phyloP scores from a whole-genome alignment of 1,284 basidiomycete species.

The Cryptococcus floricola region DNA sequence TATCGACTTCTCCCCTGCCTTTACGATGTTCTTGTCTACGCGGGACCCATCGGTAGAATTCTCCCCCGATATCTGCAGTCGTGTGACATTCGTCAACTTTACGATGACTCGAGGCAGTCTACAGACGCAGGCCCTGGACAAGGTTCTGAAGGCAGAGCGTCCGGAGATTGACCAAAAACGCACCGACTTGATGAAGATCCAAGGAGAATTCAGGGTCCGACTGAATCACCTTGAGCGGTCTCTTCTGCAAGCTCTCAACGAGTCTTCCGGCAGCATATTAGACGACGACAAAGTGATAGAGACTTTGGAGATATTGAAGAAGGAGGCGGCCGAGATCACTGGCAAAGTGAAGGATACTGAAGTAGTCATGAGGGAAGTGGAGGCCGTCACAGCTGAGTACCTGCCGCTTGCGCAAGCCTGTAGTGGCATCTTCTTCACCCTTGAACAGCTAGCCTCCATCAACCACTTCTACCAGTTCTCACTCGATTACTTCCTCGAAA shows the following conservation, averaged over 20 bases:
- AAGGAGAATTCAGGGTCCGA: constrained; percentile 94
- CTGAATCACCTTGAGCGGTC: constrained; percentile 90
- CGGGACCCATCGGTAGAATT: constrained; percentile 96
- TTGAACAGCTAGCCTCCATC: constrained; percentile 89
- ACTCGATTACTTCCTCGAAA: constrained; percentile 93
- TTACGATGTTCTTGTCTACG: constrained; percentile 98
- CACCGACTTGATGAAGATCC: constrained; percentile 97
- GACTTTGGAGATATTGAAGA: constrained; percentile 93
- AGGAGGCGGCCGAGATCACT: constrained; percentile 94
- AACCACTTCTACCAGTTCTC: constrained; percentile 99
- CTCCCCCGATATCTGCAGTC: constrained; percentile 96
- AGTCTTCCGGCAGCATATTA: constrained; percentile 93
- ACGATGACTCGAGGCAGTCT: constrained; percentile 98
- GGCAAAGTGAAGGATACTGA: constrained; percentile 97
- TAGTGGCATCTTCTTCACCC: constrained; percentile 94
- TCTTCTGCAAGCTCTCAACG: constrained; percentile 91
- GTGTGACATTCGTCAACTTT: constrained; percentile 99
- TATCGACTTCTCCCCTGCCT: constrained; percentile 98
- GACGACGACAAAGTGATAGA: constrained; percentile 99
- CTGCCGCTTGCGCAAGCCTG: constrained; percentile 92
- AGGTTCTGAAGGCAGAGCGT: constrained; percentile 93
- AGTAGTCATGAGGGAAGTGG: constrained; percentile 91
- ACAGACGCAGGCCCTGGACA: constrained; percentile 95
- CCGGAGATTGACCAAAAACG: constrained; percentile 96
- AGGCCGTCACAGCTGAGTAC: constrained; percentile 92